Evolutionary conservation across 2,329 filamentous ascomycete genomes (phyloP).

Genomic region (Xylariaceae sp.): DNA sequence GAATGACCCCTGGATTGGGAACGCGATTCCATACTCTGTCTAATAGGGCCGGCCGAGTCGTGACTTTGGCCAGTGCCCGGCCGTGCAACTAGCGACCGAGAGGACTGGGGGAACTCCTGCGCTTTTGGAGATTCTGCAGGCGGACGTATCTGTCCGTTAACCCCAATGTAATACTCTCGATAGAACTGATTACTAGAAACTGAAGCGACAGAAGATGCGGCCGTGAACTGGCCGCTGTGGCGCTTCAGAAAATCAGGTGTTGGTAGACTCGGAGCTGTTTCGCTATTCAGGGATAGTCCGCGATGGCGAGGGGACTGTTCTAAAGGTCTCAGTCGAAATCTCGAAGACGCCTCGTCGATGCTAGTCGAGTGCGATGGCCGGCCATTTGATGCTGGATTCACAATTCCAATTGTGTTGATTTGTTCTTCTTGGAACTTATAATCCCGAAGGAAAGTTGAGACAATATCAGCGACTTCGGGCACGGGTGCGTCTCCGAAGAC

Average conservation of each 20-base stretch:
- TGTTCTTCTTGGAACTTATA: conserved; percentile 72
- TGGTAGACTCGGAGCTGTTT: conserved; percentile 59
- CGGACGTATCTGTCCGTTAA: conserved; percentile 43
- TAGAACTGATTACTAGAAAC: conserved; percentile 52
- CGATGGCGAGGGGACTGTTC: conserved; percentile 52
- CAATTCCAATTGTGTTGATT: conserved; percentile 66
- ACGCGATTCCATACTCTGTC: conserved; percentile 51
- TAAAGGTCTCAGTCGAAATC: conserved; percentile 45
- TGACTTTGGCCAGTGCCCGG: conserved; percentile 59
- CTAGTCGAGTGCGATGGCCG: conserved; percentile 57
- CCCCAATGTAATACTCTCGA: conserved; percentile 49
- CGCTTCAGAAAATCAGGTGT: conserved; percentile 63
- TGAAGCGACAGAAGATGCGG: conserved; percentile 49
- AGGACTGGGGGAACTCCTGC: conserved; percentile 48
- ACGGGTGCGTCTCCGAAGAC: conserved; percentile 66
- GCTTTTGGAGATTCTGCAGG: conserved; percentile 56
- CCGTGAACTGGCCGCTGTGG: conserved; percentile 62
- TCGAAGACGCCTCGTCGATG: conserved; percentile 48
- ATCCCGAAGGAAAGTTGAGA: conserved; percentile 73
- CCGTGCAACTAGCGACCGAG: conserved; percentile 47
- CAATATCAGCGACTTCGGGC: conserved; percentile 67
- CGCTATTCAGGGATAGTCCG: conserved; percentile 58
- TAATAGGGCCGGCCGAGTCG: conserved; percentile 48
- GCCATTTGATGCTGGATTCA: conserved; percentile 67
- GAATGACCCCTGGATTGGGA: conserved; percentile 50